These are phyloP conservation scores for Neurospora sp. DNA, from an alignment of 495 filamentous ascomycete species.

Conservation along the genomic window DNA sequence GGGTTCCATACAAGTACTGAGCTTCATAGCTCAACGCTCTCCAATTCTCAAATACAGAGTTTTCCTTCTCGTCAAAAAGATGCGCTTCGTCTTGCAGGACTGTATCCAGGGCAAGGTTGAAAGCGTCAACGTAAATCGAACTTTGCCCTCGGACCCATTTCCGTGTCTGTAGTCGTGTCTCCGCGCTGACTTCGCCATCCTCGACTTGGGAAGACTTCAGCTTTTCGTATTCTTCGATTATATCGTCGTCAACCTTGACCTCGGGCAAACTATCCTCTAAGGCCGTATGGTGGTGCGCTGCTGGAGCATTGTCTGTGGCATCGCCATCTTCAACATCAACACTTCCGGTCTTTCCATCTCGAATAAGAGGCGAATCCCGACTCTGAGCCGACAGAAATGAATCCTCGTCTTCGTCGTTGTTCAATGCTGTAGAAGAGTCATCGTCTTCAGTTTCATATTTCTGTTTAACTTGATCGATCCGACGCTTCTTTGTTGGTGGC, in stretches of 20 bases:
- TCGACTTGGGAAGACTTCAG: constrained; percentile 33
- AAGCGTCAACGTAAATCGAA: constrained; percentile 96
- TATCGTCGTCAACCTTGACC: constrained; percentile 55
- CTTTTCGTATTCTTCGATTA: constrained; percentile 72
- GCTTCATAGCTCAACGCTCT: constrained; percentile 67
- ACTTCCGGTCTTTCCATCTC: neutral
- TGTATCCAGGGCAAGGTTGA: constrained; percentile 85
- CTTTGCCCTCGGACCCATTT: constrained; percentile 47
- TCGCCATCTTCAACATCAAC: constrained; percentile 17
- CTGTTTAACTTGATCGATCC: constrained; percentile 18
- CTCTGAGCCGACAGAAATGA: neutral
- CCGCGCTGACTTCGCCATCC: constrained; percentile 29
- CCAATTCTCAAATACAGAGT: constrained; percentile 70
- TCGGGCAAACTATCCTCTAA: constrained; percentile 68
- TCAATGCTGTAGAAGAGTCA: neutral
- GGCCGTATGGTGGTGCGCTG: constrained; percentile 42
- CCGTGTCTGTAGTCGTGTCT: constrained; percentile 25
- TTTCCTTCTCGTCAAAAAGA: constrained; percentile 75
- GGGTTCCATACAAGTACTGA: constrained; percentile 69
- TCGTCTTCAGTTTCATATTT: constrained; percentile 16
- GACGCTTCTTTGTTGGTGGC: constrained; percentile 26
- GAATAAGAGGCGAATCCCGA: neutral
- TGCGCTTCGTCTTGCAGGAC: constrained; percentile 85
- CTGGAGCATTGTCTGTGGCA: constrained; percentile 16
- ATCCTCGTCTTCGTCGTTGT: constrained; percentile 1